Evolutionary conservation across 768 basidiomycete species (phyloP).

Genomic region (Sistotremastrum niveocremeum): DNA sequence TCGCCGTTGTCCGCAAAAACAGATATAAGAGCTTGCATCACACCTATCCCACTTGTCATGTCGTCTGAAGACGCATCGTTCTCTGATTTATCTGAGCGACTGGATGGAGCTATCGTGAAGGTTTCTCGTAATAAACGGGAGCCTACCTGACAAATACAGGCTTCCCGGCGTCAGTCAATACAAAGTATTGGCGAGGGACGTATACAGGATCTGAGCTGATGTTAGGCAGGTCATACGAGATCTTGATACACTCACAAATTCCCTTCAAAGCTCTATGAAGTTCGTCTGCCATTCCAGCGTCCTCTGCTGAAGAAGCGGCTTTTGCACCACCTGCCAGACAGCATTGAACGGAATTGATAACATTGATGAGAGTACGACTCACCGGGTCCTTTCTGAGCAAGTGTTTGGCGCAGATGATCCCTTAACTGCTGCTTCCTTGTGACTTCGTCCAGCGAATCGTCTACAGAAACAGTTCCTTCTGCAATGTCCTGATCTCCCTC

Average conservation of each 20-base stretch:
- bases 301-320: conserved; percentile 1
- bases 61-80: conserved; percentile 46
- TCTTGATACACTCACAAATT: too few species aligned
- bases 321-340: background rate
- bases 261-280: too few species aligned
- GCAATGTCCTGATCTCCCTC: too few species aligned
- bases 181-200: conserved; percentile 66
- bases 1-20: conserved; percentile 91
- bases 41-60: conserved; percentile 69
- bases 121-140: background rate
- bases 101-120: background rate
- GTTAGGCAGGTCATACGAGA: too few species aligned
- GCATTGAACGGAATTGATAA: background rate
- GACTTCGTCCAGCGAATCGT: background rate
- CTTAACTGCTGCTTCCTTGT: background rate
- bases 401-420: background rate
- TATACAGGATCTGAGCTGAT: background rate
- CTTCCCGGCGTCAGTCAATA: conserved; percentile 92
- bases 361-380: too few species aligned
- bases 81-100: conserved; percentile 15
- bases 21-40: conserved; percentile 92
- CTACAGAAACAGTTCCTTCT: background rate
- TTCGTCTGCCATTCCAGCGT: too few species aligned
- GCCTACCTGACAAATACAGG: conserved; percentile 85
- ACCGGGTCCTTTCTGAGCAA: too few species aligned